Conservation (phyloP, 1,284 basidiomycete species). For the Cryptococcus sp. region DNA sequence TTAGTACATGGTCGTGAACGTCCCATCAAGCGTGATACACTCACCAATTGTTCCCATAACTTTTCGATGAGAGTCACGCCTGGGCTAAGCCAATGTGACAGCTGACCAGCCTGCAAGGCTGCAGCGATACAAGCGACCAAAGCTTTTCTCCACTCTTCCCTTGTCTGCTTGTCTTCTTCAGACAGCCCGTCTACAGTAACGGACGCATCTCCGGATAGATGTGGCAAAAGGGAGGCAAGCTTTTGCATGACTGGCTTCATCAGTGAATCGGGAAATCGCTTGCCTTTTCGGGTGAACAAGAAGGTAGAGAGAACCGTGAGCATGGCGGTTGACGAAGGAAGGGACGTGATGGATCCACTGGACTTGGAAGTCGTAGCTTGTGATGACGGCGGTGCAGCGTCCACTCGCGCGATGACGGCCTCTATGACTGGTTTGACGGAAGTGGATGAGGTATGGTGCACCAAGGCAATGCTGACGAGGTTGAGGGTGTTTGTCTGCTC, state of each 20-base stretch:
- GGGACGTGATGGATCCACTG: conserved; percentile 8
- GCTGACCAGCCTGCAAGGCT: conserved; percentile 45
- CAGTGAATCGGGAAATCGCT: conserved; percentile 59
- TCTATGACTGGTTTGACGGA: conserved; percentile 66
- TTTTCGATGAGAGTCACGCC: conserved; percentile 50
- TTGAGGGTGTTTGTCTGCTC: conserved; percentile 49
- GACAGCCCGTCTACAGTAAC: conserved; percentile 7
- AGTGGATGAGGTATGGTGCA: conserved; percentile 72
- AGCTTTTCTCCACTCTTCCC: conserved; percentile 29
- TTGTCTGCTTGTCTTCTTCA: conserved; percentile 3
- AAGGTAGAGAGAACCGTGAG: conserved; percentile 53
- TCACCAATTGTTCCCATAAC: conserved; percentile 45
- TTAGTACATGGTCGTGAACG: background rate
- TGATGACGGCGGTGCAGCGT: conserved; percentile 3
- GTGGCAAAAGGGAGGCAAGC: conserved; percentile 26
- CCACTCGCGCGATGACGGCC: conserved; percentile 34
- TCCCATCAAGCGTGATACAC: conserved; percentile 7
- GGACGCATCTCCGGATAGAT: conserved; percentile 9
- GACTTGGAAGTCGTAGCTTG: conserved; percentile 16
- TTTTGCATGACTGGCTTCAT: conserved; percentile 46
- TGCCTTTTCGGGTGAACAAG: conserved; percentile 52
- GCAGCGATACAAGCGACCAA: conserved; percentile 38
- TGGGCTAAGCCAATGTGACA: conserved; percentile 52
- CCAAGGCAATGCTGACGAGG: conserved; percentile 67
- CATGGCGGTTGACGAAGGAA: conserved; percentile 21